phyloP scores from a whole-genome alignment of 75 land plant species.

The Pseudotsuga menziesii region DNA sequence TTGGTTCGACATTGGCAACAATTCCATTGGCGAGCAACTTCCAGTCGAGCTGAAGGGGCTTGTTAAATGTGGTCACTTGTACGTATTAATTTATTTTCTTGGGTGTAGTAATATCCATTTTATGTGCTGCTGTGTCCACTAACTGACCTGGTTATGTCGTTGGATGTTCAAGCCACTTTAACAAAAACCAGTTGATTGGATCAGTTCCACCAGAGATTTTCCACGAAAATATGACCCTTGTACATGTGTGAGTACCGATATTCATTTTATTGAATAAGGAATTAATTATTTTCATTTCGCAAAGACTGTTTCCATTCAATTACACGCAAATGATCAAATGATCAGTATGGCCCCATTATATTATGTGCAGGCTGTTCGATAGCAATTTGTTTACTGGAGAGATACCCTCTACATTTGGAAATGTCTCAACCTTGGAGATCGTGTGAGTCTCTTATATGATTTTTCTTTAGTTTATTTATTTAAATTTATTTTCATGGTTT shows the following conservation, averaged over 20 bases:
- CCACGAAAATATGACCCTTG: conserved; percentile 38
- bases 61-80: conserved; percentile 55
- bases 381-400: background rate
- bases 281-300: too few species aligned
- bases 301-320: background rate
- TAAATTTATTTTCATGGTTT: too few species aligned
- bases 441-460: conserved; percentile 22
- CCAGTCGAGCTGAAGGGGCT: conserved; percentile 62
- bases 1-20: conserved; percentile 62
- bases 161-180: conserved; percentile 56
- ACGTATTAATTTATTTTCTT: conserved; percentile 8
- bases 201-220: conserved; percentile 52
- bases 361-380: background rate
- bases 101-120: background rate
- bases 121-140: background rate
- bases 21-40: conserved; percentile 49
- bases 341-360: too few species aligned
- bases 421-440: background rate
- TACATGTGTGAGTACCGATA: conserved; percentile 54
- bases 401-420: background rate
- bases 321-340: too few species aligned
- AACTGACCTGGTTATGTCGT: background rate
- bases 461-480: background rate
- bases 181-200: conserved; percentile 64
- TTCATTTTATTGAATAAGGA: background rate